Conservation (phyloP, 2,329 filamentous ascomycete genomes). For the Aspergillus versicolor region DNA sequence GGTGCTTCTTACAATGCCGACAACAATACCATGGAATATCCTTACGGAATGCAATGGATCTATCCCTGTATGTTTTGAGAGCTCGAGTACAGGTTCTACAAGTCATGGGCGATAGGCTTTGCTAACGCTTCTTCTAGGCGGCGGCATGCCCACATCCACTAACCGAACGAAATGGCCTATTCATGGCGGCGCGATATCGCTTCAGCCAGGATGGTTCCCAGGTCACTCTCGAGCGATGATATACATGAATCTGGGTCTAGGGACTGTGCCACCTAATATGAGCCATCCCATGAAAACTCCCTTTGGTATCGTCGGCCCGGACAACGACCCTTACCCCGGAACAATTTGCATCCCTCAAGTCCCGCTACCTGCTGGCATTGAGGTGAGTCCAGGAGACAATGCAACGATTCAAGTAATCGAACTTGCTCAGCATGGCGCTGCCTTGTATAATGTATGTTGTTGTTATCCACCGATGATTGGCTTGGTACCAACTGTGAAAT, state of each 20-base stretch:
- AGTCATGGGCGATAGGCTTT: neutral
- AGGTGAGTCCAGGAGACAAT: slow-evolving; percentile 75
- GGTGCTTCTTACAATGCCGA: slow-evolving; percentile 38
- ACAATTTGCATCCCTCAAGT: slow-evolving; percentile 88
- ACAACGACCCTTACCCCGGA: slow-evolving; percentile 64
- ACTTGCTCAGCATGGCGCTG: slow-evolving; percentile 76
- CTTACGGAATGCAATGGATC: slow-evolving; percentile 92
- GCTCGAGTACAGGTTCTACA: neutral
- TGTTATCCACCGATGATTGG: neutral
- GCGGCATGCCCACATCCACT: slow-evolving; percentile 70
- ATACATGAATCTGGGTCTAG: slow-evolving; percentile 89
- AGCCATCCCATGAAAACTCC: slow-evolving; percentile 76
- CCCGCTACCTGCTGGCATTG: slow-evolving; percentile 70
- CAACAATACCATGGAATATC: slow-evolving; percentile 56
- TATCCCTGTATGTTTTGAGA: slow-evolving; percentile 73
- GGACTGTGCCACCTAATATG: slow-evolving; percentile 81
- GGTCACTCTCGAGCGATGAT: slow-evolving; percentile 80
- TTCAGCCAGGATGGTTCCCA: slow-evolving; percentile 95
- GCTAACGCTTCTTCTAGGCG: slow-evolving; percentile 58
- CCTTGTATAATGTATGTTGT: slow-evolving; percentile 71
- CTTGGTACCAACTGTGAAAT: neutral
- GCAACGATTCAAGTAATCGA: slow-evolving; percentile 90
- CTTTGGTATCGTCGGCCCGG: slow-evolving; percentile 69
- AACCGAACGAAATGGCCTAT: slow-evolving; percentile 95
- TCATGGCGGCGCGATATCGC: slow-evolving; percentile 77